Evolutionary conservation across 306 rosid genomes (phyloP), one percentile per base, ranked within the genome.

Genomic region (Citrullus colocynthis): DNA sequence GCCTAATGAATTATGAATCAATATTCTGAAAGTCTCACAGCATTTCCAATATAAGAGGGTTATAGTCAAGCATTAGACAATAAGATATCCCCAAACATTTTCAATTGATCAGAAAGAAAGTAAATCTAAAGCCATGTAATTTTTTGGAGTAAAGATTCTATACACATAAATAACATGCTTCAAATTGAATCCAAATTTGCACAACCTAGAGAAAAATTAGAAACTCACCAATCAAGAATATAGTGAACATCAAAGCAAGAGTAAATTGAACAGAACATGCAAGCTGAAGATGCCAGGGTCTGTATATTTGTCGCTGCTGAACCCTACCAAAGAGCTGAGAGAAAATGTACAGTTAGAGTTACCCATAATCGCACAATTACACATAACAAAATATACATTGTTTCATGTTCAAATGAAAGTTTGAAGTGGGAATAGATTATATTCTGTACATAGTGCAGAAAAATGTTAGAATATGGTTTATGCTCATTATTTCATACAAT

Each of bases 211-310:
- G 80, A 64, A 84, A 12, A 85, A 80, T 56, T 39, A 79, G 84
- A 52, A 77, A 82, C 96, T 83, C 84, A 94, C 98, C 96, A 54
- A 91, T 83, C 61, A 94, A 81, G 81, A 94, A 91, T 58, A 91
- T 76, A 74, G 96, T 85, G 79, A 94, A 81, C 94, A 91, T 85
- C 66, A 94, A 86, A 83, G 86, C 91, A 21, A 93, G 94, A 36
- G 88, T 91, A 74, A 85, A 85, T 88, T 85, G 90, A 79, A 89
- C 79, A 83, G 96, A 84, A 85, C 90, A 83, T 65, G 93, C 80
- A 64, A 83, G 54, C 63, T 87, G 90, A 82, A 85, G 71, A 18
- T 82, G 89, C 36, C 79, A 66, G 48, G 93, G 89, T 78, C 85
- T 78, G 73, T 80, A 91, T 62, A 77, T 65, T 75, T 87, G 94